Base-by-base conservation (phyloP, 2,329 filamentous ascomycete genomes). In the Rhynchosporium graminicola region DNA sequence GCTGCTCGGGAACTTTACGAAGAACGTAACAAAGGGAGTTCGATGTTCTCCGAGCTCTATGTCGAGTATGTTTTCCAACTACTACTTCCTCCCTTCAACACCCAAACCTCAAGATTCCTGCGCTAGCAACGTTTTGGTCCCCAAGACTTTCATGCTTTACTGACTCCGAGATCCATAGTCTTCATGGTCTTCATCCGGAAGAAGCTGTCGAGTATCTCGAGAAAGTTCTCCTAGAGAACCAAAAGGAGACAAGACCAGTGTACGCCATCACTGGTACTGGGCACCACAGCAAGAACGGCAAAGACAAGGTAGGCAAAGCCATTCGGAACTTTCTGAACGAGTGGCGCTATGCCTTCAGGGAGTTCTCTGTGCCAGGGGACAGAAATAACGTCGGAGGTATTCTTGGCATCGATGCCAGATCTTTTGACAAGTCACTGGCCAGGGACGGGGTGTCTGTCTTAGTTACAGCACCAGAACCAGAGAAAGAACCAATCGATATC, bases 141-240 rank as follows among this genome's bases (percentile, higher is more conserved):
- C 1, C 6, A 36, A 20, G 20, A 36, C 33, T 10, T 36, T 36
- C 33, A 36, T 36, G 5, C 33, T 36, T 36, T 36, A 36, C 33
- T 36, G 9, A 36, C 6, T 6, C 5, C 6, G 33, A 10, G 6
- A 36, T 36, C 33, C 5, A 5, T 36, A 36, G 33, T 76, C 81
- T 99, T 38, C 95, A 99, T 76, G 95, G 95, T n/a, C 84, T 99
- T n/a, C 95, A 98, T 73, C 92, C 95, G 0, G 94, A 98, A 73
- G 95, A 99, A 79, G 95, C 94, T 4, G 92, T 98, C 46, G 91
- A 95, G 68, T 98, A 98, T 71, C 84, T 99, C 3, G 92, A 95
- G 76, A 88, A 89, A 67, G 90, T 96, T 45, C 86, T 99, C 28
- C 81, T 93, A 65, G 91, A 96, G 72, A 95, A 97, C 72, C 84